A percentile compares a stretch with the other conserved stretches of the same genome.
Evolutionary conservation across 169 alveolate genomes (phyloP).

Genomic region (Eimeria sp.): DNA sequence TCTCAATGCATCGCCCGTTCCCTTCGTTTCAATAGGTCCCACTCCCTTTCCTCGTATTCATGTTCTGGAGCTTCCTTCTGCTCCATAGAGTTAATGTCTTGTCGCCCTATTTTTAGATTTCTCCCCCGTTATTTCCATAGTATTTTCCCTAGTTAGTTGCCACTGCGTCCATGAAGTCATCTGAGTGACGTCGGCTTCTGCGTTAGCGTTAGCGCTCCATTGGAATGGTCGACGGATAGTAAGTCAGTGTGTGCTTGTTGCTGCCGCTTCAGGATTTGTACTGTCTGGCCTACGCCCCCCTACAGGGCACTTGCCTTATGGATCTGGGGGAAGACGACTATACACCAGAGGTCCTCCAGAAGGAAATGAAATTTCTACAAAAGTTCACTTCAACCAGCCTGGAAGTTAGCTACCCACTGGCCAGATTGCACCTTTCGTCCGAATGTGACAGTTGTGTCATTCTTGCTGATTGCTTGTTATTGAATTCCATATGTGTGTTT

Average conservation of each 20-base stretch:
- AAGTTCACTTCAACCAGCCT: constrained; percentile 33
- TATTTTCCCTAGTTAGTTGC: background rate
- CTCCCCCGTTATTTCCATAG: background rate
- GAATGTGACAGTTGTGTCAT: background rate
- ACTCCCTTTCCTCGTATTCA: too few species aligned
- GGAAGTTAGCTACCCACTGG: background rate
- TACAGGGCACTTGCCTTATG: constrained; percentile 79
- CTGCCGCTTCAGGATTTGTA: constrained; percentile 63
- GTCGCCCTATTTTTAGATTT: background rate
- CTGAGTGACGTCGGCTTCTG: background rate
- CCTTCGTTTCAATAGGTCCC: background rate
- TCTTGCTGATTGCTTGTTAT: background rate
- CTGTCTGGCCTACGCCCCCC: constrained; percentile 79
- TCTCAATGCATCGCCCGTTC: background rate
- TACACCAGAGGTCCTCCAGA: constrained; percentile 60
- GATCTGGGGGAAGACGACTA: constrained; percentile 69
- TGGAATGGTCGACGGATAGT: background rate
- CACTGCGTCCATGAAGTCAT: background rate
- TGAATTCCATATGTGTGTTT: background rate
- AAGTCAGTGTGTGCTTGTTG: background rate
- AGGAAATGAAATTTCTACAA: constrained; percentile 56
- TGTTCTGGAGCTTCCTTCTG: too few species aligned
- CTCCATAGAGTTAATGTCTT: background rate
- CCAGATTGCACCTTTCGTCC: background rate
- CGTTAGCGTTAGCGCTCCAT: background rate